Percentiles rank a stretch among this genome's conserved stretches.
phyloP scores from a whole-genome alignment of 176 grass and related monocot species.

The Elaeis guineensis region DNA sequence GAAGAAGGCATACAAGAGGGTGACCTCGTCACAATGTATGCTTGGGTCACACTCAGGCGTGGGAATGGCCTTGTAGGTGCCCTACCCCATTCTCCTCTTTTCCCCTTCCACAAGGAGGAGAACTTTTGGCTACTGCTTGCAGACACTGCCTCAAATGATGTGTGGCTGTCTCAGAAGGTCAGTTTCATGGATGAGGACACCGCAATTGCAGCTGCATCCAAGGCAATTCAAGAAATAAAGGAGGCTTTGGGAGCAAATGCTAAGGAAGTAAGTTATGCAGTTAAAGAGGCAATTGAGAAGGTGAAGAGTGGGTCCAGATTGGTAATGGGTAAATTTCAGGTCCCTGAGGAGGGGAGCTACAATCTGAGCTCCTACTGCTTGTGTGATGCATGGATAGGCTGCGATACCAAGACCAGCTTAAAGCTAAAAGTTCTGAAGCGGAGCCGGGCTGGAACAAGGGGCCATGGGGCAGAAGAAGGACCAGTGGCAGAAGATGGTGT shows the following conservation, averaged over 20 bases:
- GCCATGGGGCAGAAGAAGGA: constrained; percentile 60
- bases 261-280: constrained; percentile 54
- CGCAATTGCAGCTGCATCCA: constrained; percentile 77
- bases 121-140: constrained; percentile 97
- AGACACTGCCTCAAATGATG: constrained; percentile 51
- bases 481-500: constrained; percentile 54
- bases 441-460: constrained; percentile 62
- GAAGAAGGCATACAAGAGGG: constrained; percentile 95
- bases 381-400: constrained; percentile 77
- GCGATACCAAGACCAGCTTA: constrained; percentile 73
- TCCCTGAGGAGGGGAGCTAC: constrained; percentile 69
- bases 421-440: constrained; percentile 85
- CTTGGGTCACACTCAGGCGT: constrained; percentile 78
- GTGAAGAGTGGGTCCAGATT: constrained; percentile 83
- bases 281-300: constrained; percentile 74
- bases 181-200: constrained; percentile 84
- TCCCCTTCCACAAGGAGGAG: constrained; percentile 90
- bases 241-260: constrained; percentile 58
- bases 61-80: constrained; percentile 71
- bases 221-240: constrained; percentile 85
- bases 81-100: constrained; percentile 68
- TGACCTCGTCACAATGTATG: constrained; percentile 91
- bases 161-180: constrained; percentile 93
- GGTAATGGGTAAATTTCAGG: constrained; percentile 94
- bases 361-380: constrained; percentile 63